Conservation (phyloP, 352 stramenopile genomes). For the Thalassiosira pacifica region DNA sequence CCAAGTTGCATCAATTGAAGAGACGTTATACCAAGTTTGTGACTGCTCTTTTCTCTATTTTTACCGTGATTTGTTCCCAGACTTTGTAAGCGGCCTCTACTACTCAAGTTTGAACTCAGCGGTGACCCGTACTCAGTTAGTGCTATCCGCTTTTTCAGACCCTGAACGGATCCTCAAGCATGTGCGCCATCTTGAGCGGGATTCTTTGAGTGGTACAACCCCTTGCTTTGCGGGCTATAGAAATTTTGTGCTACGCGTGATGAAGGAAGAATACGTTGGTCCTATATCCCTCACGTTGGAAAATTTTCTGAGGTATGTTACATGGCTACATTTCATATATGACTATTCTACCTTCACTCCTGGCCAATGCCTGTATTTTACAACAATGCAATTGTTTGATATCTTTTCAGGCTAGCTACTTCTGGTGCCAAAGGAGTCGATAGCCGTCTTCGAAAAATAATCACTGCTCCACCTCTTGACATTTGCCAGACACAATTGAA, state of each 20-base stretch:
- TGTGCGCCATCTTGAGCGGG: constrained; percentile 38
- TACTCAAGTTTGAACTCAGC: constrained; percentile 55
- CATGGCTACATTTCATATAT: not conserved
- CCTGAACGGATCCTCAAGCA: constrained; percentile 68
- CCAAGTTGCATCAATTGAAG: constrained; percentile 89
- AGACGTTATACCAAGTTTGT: constrained; percentile 89
- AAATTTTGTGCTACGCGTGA: constrained; percentile 59
- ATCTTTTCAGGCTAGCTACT: constrained; percentile 65
- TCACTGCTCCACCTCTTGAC: constrained; percentile 90
- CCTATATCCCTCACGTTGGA: constrained; percentile 94
- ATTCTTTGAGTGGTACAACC: constrained; percentile 18
- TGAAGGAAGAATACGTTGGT: constrained; percentile 86
- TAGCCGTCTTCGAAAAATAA: constrained; percentile 53
- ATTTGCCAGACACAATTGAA: constrained; percentile 91
- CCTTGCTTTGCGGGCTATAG: constrained; percentile 46
- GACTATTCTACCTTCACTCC: constrained; percentile 21
- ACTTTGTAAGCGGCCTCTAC: constrained; percentile 90
- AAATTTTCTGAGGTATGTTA: constrained; percentile 90
- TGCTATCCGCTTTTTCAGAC: constrained; percentile 68
- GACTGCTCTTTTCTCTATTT: constrained; percentile 95
- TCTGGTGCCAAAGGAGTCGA: constrained; percentile 17
- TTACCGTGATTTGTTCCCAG: constrained; percentile 90
- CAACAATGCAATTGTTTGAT: no score
- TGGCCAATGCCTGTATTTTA: constrained; percentile 36
- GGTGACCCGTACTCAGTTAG: constrained; percentile 45